Base-by-base conservation (phyloP, 75 land plant species). In the Isoetes taiwanensis region DNA sequence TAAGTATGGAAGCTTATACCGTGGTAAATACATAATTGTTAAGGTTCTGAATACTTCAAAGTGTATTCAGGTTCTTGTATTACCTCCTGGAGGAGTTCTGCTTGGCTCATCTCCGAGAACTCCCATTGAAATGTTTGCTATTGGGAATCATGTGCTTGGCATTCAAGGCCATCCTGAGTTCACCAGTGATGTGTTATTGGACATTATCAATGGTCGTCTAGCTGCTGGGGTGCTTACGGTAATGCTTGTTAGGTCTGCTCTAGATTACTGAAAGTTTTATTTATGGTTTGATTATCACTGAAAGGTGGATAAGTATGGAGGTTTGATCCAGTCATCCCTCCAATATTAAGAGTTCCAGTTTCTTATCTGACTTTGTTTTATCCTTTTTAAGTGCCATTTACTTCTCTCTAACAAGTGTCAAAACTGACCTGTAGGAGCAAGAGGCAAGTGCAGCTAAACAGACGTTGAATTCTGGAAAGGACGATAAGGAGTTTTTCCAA, bases 131-230 rank as follows among this genome's bases (percentile, higher is more conserved):
- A 78, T 86, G 78, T 85, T 86, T 58, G 1, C 63, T 5, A 46
- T 78, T 23, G 84, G 67, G 21, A 76, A 85, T 43, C 71, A 85
- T 34, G 61, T 78, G 4, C 50, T 90, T 26, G 97, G 86, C 0
- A 86, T 90, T 32, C 91, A 90, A 70, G 97, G 97, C 8, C 97
- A 90, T 43, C 97, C 97, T n/a, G 97, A 90, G 50, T 90, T 86
- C 54, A 73, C 71, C 19, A 72, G 61, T 19, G 91, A 85, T 64
- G 89, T 90, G 32, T 54, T 90, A 0, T 26, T 43, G 25, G 76
- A 82, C 28, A 71, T 86, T 29, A 69, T 80, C 2, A 82, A 90
- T 25, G 68, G 75, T 34, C 83, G 89, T 3, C 62, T 62, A 30
- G 41, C 56, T 24, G 61, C 35, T 14, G 41, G 52, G 1, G 29